Percentiles rank a stretch among this genome's conserved stretches.
These are phyloP conservation scores for Daldinia bambusicola DNA, from an alignment of 495 filamentous ascomycete species.

Conservation along the genomic window DNA sequence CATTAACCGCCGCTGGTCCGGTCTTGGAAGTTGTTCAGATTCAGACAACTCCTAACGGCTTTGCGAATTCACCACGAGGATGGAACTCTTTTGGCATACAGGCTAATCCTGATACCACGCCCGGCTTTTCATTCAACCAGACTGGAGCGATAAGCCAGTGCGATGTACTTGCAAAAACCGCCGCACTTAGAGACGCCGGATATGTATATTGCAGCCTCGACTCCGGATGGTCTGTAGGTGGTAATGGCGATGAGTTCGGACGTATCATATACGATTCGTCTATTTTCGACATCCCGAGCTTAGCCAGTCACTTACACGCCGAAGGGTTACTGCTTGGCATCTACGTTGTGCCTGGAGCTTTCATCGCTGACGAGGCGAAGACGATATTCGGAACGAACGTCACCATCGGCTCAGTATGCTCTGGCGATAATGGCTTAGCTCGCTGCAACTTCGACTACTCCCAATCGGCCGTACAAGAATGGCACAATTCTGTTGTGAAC, in stretches of 20 bases:
- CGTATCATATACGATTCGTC: conserved; percentile 44
- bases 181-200: conserved; percentile 32
- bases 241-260: conserved; percentile 44
- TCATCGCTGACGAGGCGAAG: conserved; percentile 38
- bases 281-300: conserved; percentile 35
- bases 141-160: conserved; percentile 36
- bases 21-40: conserved; percentile 21
- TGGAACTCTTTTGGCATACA: conserved; percentile 45
- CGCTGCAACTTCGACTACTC: conserved; percentile 47
- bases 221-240: conserved; percentile 45
- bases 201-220: conserved; percentile 47
- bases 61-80: conserved; percentile 33
- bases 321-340: conserved; percentile 45
- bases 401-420: conserved; percentile 40
- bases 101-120: conserved; percentile 25
- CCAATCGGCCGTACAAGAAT: conserved; percentile 44
- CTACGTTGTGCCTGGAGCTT: conserved; percentile 47
- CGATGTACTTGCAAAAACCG: conserved; percentile 27
- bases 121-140: conserved; percentile 37
- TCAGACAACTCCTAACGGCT: conserved; percentile 31
- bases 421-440: conserved; percentile 39
- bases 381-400: conserved; percentile 45
- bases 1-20: background rate
- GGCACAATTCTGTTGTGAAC: conserved; percentile 48
- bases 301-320: conserved; percentile 41